Conservation (phyloP, 177 flowering plant species). For the Tripterygium wilfordii region DNA sequence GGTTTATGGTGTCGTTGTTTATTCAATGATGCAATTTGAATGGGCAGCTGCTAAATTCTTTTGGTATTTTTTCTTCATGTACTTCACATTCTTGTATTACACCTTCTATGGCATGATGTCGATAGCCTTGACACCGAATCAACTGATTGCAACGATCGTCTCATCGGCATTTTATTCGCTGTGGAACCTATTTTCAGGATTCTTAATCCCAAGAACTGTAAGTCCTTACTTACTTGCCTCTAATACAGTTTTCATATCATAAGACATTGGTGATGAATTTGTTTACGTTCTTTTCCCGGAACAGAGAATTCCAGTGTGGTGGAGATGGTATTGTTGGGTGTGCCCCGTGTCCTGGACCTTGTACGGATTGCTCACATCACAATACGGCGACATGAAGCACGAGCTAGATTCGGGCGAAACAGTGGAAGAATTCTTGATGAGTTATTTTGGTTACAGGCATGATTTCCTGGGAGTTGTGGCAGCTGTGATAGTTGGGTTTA, state of each 20-base stretch:
- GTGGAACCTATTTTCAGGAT: constrained; percentile 75
- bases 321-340: constrained; percentile 34
- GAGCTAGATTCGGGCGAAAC: neutral
- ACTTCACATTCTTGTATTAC: constrained; percentile 60
- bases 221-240: constrained; percentile 7
- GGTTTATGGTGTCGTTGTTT: constrained; percentile 44
- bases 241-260: no score
- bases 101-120: constrained; percentile 82
- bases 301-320: constrained; percentile 34
- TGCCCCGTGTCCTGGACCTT: constrained; percentile 38
- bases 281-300: neutral
- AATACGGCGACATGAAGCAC: constrained; percentile 24
- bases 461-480: constrained; percentile 33
- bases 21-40: constrained; percentile 65
- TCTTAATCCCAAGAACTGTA: constrained; percentile 53
- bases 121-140: constrained; percentile 64
- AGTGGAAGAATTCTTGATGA: constrained; percentile 20
- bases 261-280: neutral
- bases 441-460: constrained; percentile 23
- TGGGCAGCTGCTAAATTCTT: constrained; percentile 60
- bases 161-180: constrained; percentile 47
- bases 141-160: constrained; percentile 43
- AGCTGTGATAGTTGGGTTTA: constrained; percentile 18
- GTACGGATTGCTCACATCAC: constrained; percentile 33
- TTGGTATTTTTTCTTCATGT: constrained; percentile 66